Conservation (phyloP, 2,329 filamentous ascomycete species). For the Colletotrichum orchidophilum region DNA sequence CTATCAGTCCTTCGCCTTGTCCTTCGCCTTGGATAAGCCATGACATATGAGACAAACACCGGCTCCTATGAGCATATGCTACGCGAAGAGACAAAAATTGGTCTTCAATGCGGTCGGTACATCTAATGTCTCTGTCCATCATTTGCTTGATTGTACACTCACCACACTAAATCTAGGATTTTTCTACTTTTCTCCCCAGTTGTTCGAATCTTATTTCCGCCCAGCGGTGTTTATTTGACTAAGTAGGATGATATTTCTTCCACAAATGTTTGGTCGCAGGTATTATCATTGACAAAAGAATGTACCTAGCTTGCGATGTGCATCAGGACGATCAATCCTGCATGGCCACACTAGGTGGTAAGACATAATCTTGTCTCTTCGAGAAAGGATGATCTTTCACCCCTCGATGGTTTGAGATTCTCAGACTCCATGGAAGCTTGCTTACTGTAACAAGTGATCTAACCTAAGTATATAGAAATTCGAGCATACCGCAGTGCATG, state of each 20-base stretch:
- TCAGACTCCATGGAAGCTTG: too few species aligned
- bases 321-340: too few species aligned
- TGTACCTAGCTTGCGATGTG: not conserved
- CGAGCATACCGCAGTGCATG: too few species aligned
- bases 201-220: not conserved
- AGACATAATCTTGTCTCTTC: too few species aligned
- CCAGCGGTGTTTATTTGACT: not conserved
- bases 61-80: not conserved
- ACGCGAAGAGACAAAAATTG: not conserved
- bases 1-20: not conserved
- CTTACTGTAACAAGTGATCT: too few species aligned
- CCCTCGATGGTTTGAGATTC: too few species aligned
- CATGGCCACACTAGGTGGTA: too few species aligned
- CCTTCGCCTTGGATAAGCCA: too few species aligned
- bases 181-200: not conserved
- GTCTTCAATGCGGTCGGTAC: not conserved
- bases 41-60: not conserved
- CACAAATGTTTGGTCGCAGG: not conserved
- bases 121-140: not conserved
- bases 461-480: too few species aligned
- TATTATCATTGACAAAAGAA: not conserved
- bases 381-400: too few species aligned
- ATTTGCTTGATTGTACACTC: not conserved
- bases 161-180: not conserved
- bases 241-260: not conserved